A percentile compares a stretch with the other conserved stretches of the same genome.
Evolutionary conservation across 2,329 filamentous ascomycete species (phyloP).

Genomic region (Monosporascus sp.): DNA sequence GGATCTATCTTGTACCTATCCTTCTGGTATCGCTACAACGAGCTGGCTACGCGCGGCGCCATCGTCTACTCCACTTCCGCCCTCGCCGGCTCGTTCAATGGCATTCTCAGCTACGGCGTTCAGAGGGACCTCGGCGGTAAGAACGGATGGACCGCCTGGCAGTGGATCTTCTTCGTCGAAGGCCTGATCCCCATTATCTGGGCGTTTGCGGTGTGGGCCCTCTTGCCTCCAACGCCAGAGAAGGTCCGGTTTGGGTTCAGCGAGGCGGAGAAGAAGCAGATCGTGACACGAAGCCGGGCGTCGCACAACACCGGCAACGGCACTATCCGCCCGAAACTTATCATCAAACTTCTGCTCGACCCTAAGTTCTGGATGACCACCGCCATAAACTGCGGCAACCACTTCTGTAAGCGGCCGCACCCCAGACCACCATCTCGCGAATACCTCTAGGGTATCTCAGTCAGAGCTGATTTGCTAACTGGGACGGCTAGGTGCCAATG

Average conservation of each 20-base stretch:
- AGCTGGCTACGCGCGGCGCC: constrained; percentile 19
- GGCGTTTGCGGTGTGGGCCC: constrained; percentile 12
- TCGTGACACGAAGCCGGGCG: constrained; percentile 11
- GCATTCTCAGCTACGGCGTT: constrained; percentile 18
- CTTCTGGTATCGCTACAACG: constrained; percentile 21
- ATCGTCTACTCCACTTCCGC: constrained; percentile 16
- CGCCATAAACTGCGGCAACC: constrained; percentile 12
- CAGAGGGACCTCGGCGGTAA: constrained; percentile 13
- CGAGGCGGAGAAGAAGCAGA: constrained; percentile 13
- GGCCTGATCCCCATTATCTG: constrained; percentile 16
- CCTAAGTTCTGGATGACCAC: constrained; percentile 21
- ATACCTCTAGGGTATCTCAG: constrained; percentile 7
- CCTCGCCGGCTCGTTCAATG: constrained; percentile 20
- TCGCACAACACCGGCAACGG: constrained; percentile 16
- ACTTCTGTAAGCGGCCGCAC: constrained; percentile 18
- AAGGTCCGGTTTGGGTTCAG: constrained; percentile 13
- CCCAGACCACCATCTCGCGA: constrained; percentile 15
- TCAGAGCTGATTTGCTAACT: not conserved
- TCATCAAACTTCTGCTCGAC: constrained; percentile 15
- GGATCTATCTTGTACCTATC: constrained; percentile 20
- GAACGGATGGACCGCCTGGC: constrained; percentile 18
- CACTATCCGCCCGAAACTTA: constrained; percentile 7
- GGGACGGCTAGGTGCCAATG: not conserved
- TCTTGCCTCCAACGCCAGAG: constrained; percentile 14
- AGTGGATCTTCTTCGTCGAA: constrained; percentile 20